These are phyloP conservation scores for Boletus smithii DNA, from an alignment of 1,284 basidiomycete genomes.

Conservation along the genomic window DNA sequence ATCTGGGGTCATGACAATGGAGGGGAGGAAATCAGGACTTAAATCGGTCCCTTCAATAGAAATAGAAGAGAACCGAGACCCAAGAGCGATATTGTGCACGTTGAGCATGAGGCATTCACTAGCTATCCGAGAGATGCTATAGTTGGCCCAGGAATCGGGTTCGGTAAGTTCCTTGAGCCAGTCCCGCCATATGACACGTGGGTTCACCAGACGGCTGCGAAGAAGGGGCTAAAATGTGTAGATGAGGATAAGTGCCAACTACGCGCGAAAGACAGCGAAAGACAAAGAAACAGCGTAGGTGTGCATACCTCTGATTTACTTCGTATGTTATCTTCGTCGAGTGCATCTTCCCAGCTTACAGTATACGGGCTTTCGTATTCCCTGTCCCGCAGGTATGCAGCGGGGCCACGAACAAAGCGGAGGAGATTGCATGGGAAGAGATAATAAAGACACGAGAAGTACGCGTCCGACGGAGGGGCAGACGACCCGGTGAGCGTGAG, in stretches of 20 bases:
- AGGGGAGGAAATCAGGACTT: slow-evolving; percentile 7
- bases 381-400: slow-evolving; percentile 54
- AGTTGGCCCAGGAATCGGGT: slow-evolving; percentile 63
- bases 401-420: slow-evolving; percentile 68
- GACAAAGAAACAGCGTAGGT: background rate
- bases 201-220: slow-evolving; percentile 72
- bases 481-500: slow-evolving; percentile 50
- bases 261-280: background rate
- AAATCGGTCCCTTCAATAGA: slow-evolving; percentile 11
- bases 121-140: slow-evolving; percentile 64
- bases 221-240: slow-evolving; percentile 52
- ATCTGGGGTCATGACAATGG: slow-evolving; percentile 15
- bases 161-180: slow-evolving; percentile 60
- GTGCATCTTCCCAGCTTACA: slow-evolving; percentile 58
- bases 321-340: slow-evolving; percentile 71
- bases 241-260: slow-evolving; percentile 5
- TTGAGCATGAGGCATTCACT: slow-evolving; percentile 73
- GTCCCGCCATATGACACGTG: slow-evolving; percentile 65
- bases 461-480: slow-evolving; percentile 55
- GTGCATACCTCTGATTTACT: slow-evolving; percentile 58
- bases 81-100: slow-evolving; percentile 52
- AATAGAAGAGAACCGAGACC: slow-evolving; percentile 32
- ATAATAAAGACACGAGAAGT: slow-evolving; percentile 81
- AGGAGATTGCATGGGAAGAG: slow-evolving; percentile 84
- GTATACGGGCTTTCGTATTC: slow-evolving; percentile 53